Base-by-base conservation (phyloP, 192 early-diverging fungal species). In the Backusella australiensis region DNA sequence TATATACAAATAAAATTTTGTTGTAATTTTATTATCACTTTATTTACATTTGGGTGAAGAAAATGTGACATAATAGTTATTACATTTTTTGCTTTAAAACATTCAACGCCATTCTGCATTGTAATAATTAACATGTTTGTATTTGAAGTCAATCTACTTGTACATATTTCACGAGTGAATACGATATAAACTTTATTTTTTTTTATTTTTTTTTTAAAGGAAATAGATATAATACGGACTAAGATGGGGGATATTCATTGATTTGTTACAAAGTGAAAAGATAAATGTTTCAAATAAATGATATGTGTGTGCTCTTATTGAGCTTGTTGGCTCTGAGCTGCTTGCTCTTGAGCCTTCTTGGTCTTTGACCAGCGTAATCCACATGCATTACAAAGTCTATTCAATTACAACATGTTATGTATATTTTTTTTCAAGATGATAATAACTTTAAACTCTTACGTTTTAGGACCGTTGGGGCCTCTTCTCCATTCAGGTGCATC, bases 371-470 rank as follows among this genome's bases (percentile, higher is more conserved):
- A 75, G n/a, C 87, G 82, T 12, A 89, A 67, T 26, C 88, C 88
- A 78, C 88, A 89, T 26, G 88, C 88, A 66, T 89, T 89, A 68
- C 88, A 89, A 2, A 89, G 68, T 75, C 86, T 83, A 69, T 29
- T 63, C 19, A 29, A 59, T 29, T 11, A 23, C 11, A 59, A 59
- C 29, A 63, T 63, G 26, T 63, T 63, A 63, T 29, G 5, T 14
- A 44, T 44, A 32, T 3, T 29, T 29, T 44, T 59, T 26, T 26
- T 29, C 42, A 63, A 8, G 11, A 12, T 69, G 23, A 21, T 34
- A 34, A 5, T 15, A 29, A 29, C 12, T 63, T 14, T n/a, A 53
- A 14, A 3, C 14, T 75, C 79, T 77, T 80, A 83, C 82, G 84
- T 87, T 69, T 87, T 87, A 67, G 85, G 86, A 5, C 88, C 88